phyloP scores from a whole-genome alignment of 495 filamentous ascomycete genomes.

The Evansstolkia leycettana region DNA sequence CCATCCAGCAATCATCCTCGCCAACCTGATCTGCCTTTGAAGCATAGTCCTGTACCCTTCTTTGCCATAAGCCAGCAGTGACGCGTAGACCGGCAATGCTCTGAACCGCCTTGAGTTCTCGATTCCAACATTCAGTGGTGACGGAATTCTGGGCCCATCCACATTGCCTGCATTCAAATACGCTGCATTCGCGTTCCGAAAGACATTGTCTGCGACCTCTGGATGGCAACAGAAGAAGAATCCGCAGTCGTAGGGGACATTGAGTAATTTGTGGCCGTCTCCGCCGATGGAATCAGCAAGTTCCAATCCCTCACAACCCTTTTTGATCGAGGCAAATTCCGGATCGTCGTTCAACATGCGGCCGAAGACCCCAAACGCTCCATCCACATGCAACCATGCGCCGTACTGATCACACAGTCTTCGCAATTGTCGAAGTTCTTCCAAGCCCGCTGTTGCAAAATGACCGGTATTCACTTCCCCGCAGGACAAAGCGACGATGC shows the following conservation, averaged over 20 bases:
- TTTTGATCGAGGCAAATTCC: constrained; percentile 45
- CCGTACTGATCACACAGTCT: constrained; percentile 58
- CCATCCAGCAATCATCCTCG: constrained; percentile 52
- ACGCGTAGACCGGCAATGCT: constrained; percentile 78
- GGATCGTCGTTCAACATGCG: constrained; percentile 46
- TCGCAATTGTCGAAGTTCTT: constrained; percentile 52
- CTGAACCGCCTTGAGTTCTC: constrained; percentile 90
- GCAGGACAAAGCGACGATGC: constrained; percentile 66
- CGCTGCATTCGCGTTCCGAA: constrained; percentile 75
- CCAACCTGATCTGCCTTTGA: constrained; percentile 54
- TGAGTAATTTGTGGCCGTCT: constrained; percentile 87
- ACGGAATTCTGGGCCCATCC: constrained; percentile 42
- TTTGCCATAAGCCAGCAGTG: constrained; percentile 61
- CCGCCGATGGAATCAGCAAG: constrained; percentile 76
- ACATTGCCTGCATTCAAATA: constrained; percentile 44
- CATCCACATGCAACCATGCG: constrained; percentile 87
- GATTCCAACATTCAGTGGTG: constrained; percentile 76
- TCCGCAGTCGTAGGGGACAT: constrained; percentile 90
- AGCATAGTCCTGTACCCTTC: constrained; percentile 61
- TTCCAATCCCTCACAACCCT: constrained; percentile 55
- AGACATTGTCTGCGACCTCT: constrained; percentile 45
- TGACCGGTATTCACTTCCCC: constrained; percentile 87
- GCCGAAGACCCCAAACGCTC: constrained; percentile 79
- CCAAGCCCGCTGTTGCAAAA: constrained; percentile 52
- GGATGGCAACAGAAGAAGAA: constrained; percentile 68